These are phyloP conservation scores for Penstemon barbatus DNA, from an alignment of 257 asterid species.

Conservation along the genomic window DNA sequence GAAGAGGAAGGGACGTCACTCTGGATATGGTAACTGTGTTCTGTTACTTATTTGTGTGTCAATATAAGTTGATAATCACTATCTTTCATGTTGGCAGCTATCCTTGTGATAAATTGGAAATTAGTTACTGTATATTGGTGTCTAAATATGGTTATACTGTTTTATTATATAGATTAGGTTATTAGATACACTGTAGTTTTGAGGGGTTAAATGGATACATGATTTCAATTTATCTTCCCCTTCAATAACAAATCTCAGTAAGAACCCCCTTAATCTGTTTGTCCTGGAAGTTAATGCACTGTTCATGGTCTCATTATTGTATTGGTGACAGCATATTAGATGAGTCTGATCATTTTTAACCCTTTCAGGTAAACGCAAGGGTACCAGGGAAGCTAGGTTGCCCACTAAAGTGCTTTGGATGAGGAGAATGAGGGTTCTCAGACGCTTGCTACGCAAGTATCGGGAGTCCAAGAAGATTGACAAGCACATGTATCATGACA, in stretches of 20 bases:
- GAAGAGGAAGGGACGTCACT: conserved; percentile 95
- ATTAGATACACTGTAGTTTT: no score
- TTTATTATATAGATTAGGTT: no score
- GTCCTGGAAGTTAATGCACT: no score
- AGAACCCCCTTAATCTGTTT: no score
- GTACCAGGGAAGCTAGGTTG: conserved; percentile 96
- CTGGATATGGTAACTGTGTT: conserved; percentile 79
- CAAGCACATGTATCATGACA: conserved; percentile 96
- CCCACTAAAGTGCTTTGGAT: conserved; percentile 95
- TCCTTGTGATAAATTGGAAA: no score
- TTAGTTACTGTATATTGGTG: no score
- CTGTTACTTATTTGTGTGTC: not conserved
- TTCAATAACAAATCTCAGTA: no score
- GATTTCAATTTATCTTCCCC: no score
- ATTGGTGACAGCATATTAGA: no score
- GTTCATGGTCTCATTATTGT: no score
- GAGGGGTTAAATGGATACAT: no score
- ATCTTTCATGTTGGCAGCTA: not conserved
- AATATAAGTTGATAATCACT: not conserved
- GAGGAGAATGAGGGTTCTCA: conserved; percentile 92
- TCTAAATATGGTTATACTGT: no score
- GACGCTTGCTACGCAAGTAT: conserved; percentile 91
- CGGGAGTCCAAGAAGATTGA: conserved; percentile 91
- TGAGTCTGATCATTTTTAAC: not conserved
- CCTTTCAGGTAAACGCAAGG: conserved; percentile 84